Base-by-base conservation (phyloP, 176 grass and related monocot genomes). In the Cenchrus fungigraminus region DNA sequence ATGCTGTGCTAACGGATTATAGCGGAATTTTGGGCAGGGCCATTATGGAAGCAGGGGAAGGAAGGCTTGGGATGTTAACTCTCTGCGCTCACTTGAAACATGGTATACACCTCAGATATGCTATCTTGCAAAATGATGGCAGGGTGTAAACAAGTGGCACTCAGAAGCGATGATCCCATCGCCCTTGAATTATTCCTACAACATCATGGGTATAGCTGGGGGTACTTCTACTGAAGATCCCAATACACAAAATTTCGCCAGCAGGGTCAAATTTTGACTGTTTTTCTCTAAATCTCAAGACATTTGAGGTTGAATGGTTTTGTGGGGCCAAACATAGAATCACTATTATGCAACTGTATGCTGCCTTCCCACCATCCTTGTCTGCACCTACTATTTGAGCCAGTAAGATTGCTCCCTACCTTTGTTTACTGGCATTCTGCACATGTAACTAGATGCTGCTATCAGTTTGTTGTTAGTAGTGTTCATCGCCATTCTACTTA, bases 21-120 rank as follows among this genome's bases (percentile, higher is more conserved):
- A 16, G 53, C 14, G 4, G 3, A 1, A 55, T 55, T 55, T 14
- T 53, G 2, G 4, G 4, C 4, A 53, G 13, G 53, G 65, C 65
- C 42, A 50, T 86, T 28, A 54, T 86, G 2, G 75, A 86, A 54
- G 67, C 28, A 52, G 65, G 2, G 8, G 76, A 52, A 51, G 84
- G 65, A 8, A 50, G n/a, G 16, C 10, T 71, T 19, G 84, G 84
- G 22, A 50, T 86, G 65, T 59, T 79, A 62, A 60, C 74, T 71
- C 25, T 85, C 9, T 9, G 8, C 4, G 3, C 1, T 51, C 6
- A 2, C 44, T 7, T 40, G 60, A 16, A 28, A 71, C 0, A 49
- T 28, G 42, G 2, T 11, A 4, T 4, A 1, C 10, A 25, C 19
- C 44, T 54, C 56, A 80, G 13, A 0, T 86, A 73, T 55, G 3